phyloP scores from a whole-genome alignment of 768 basidiomycete genomes.

The Lentinula lateritia region DNA sequence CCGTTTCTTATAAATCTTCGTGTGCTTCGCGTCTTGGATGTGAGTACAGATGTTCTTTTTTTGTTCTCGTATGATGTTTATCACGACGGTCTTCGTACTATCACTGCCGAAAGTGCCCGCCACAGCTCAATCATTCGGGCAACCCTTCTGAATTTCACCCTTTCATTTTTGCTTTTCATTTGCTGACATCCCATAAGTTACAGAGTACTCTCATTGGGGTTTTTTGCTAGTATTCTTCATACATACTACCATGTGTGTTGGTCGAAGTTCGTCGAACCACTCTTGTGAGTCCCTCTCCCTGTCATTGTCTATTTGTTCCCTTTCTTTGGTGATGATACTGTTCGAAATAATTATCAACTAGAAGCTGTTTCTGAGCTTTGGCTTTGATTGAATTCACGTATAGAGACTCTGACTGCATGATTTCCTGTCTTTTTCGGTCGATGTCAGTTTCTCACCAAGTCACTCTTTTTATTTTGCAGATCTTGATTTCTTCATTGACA shows the following conservation, averaged over 20 bases:
- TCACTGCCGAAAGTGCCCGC: constrained; percentile 86
- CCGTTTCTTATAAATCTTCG: not conserved
- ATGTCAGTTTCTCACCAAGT: too few species aligned
- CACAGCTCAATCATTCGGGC: constrained; percentile 86
- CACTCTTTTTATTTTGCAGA: too few species aligned
- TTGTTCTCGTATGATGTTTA: constrained; percentile 54
- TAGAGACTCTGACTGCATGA: not conserved
- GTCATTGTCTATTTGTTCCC: not conserved
- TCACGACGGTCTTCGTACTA: constrained; percentile 93
- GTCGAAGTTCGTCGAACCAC: too few species aligned
- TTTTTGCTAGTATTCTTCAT: too few species aligned
- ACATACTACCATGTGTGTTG: too few species aligned
- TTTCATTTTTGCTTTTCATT: not conserved
- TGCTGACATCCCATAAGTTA: too few species aligned
- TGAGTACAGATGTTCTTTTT: constrained; percentile 23
- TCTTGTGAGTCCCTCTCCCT: too few species aligned
- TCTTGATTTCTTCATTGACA: too few species aligned
- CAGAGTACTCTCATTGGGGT: too few species aligned
- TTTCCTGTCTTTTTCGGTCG: not conserved
- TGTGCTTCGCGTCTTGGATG: not conserved
- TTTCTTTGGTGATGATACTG: constrained; percentile 33
- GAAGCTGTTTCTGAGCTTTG: constrained; percentile 84
- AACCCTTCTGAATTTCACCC: constrained; percentile 58
- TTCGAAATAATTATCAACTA: constrained; percentile 66
- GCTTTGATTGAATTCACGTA: constrained; percentile 45